Evolutionary conservation across 106 monocot species (phyloP), one percentile per base, ranked within the genome.

Genomic region (Ottelia alismoides): DNA sequence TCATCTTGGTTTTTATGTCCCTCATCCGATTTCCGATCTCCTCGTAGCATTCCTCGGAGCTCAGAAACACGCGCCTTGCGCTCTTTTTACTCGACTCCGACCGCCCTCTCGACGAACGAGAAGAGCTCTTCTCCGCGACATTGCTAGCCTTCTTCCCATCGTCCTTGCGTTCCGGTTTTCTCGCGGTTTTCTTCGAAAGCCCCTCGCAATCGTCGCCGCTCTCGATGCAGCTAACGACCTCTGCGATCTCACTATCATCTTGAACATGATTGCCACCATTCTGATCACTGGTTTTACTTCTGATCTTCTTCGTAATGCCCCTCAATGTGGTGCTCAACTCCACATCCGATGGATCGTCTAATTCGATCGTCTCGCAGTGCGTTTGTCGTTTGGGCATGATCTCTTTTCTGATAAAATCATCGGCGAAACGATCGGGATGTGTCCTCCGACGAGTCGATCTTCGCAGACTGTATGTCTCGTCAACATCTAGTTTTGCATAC

Each of bases 1-100:
- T 50, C 29, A 65, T 62, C 52, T 73, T 65, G 45, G 50, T 6
- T 57, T 70, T 53, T 19, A 76, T 76, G 19, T 64, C 68, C 21
- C 63, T 61, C 45, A 79, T 70, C 48, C 70, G 70, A 43, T 57
- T 63, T 45, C 69, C 61, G 31, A 88, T 60, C 7, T 79, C 27
- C 48, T 73, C 11, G 29, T 76, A 67, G 64, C 70, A 76, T 54
- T 79, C 63, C 11, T 4, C 43, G 11, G 61, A 16, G 67, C 45
- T 71, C n/a, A 79, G 25, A 5, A 56, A 25, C 43, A 65, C 76
- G 51, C 53, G 70, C 61, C 52, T 70, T n/a, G 27, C 10, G 47
- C 20, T 28, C 40, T 70, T 56, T 70, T 52, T 28, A 18, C 17
- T 28, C 1, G 24, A 31, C 18, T 4, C 1, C 21, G 1, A 35